Evolutionary conservation across 768 basidiomycete genomes (phyloP), one percentile per base, ranked within the genome.

Genomic region (Boletus edulis): DNA sequence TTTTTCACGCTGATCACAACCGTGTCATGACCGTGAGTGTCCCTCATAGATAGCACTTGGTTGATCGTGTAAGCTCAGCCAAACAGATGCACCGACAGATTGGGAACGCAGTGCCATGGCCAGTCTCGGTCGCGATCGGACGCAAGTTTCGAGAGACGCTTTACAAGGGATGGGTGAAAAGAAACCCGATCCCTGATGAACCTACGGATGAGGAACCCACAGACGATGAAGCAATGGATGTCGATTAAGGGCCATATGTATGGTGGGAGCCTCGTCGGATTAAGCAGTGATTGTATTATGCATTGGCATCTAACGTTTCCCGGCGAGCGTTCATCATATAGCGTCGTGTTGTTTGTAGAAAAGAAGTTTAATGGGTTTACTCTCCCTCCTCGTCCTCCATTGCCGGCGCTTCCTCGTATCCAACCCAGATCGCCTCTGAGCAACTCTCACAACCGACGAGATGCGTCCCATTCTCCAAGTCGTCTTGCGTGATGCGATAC

Each of bases 361-460:
- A 29, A 29, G 29, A 29, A 29, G 29, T 29, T 29, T 14, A 35
- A 14, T 11, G 34, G 14, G 13, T 35, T 49, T 43, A 46, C 29
- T 40, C 7, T 12, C 7, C 24, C 18, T 51, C 39, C 6, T 55
- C 64, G 27, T 72, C 75, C 8, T 62, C 70, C 40, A 12, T 37
- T 31, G 76, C 74, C 18, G 29, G 43, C 17, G 67, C 73, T 13
- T 79, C 63, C 69, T 93, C 86, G 62, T 91, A 93, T 2, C 91
- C 91, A n/a, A 84, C 87, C 88, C 90, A 93, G 1, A 93, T 75
- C 10, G 82, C 83, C 69, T 93, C 91, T 15, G 91, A 94, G 66
- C 91, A 93, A 50, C 81, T 81, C 51, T 72, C 80, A 59, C 91
- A 94, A 2, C 79, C 83, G 11, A 91, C 73, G 7, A 93, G 76